Percentiles rank a stretch among this genome's conserved stretches.
Evolutionary conservation across 1,284 basidiomycete genomes (phyloP).

Genomic region (Ganoderma resinaceum): DNA sequence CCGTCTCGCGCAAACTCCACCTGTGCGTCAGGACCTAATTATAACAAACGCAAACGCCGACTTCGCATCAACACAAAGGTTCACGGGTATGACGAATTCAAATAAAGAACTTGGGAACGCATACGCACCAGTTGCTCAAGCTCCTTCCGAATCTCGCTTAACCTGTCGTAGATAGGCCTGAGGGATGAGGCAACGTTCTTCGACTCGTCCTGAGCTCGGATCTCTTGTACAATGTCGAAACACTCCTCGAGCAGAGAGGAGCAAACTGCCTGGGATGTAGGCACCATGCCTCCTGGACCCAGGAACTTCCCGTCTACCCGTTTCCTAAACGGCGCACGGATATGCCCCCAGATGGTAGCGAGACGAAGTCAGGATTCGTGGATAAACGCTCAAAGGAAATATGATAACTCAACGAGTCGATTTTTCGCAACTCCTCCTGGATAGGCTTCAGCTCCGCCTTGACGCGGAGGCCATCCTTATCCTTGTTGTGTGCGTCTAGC

Average conservation of each 20-base stretch:
- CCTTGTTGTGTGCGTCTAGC: conserved; percentile 54
- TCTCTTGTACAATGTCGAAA: conserved; percentile 97
- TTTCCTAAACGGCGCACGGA: conserved; percentile 56
- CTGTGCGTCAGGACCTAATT: conserved; percentile 80
- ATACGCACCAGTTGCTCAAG: conserved; percentile 82
- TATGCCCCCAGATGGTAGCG: background rate
- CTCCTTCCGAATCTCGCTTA: conserved; percentile 86
- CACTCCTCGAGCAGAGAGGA: conserved; percentile 94
- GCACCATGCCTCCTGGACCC: conserved; percentile 90
- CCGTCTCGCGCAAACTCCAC: conserved; percentile 97
- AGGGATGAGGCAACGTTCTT: conserved; percentile 89
- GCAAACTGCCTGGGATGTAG: conserved; percentile 90
- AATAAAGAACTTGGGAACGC: background rate
- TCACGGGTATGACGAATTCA: background rate
- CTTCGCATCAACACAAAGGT: background rate
- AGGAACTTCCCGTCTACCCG: conserved; percentile 97
- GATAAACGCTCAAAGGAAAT: conserved; percentile 37
- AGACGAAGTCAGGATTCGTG: background rate
- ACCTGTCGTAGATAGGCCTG: conserved; percentile 94
- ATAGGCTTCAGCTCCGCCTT: conserved; percentile 91
- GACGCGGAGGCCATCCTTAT: conserved; percentile 78
- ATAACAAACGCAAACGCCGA: background rate
- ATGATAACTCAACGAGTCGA: conserved; percentile 84
- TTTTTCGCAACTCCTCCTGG: conserved; percentile 93
- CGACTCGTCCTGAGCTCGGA: conserved; percentile 92